These are phyloP conservation scores for Escovopsis weberi DNA, from an alignment of 2,329 filamentous ascomycete species.

Conservation along the genomic window DNA sequence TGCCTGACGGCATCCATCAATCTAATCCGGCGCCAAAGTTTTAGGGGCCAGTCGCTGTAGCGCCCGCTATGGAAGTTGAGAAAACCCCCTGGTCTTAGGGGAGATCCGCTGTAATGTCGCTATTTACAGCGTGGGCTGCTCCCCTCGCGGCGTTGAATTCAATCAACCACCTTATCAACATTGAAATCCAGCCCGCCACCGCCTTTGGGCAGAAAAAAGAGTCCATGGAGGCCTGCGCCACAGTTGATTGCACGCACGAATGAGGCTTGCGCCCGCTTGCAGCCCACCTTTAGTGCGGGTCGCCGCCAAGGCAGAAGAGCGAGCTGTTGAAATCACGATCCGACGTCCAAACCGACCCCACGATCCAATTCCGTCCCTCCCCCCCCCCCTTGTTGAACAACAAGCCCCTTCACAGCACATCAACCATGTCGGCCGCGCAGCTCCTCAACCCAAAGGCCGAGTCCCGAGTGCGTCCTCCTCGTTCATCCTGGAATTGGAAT, in stretches of 20 bases:
- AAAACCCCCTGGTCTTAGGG: too few relatives aligned
- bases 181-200: too few relatives aligned
- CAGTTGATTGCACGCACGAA: too few relatives aligned
- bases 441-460: constrained; percentile 98
- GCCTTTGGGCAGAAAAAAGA: constrained; percentile 7
- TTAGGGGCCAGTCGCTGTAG: too few relatives aligned
- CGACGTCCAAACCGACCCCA: constrained; percentile 9
- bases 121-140: too few relatives aligned
- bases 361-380: constrained; percentile 1
- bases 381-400: background rate
- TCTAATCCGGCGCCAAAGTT: too few relatives aligned
- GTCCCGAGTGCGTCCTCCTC: constrained; percentile 57
- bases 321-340: constrained; percentile 9
- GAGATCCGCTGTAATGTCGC: too few relatives aligned
- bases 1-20: too few relatives aligned
- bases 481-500: background rate
- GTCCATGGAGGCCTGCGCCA: too few relatives aligned
- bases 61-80: too few relatives aligned
- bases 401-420: constrained; percentile 7
- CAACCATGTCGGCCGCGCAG: constrained; percentile 83
- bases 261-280: background rate
- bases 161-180: too few relatives aligned
- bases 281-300: constrained; percentile 5
- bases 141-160: too few relatives aligned
- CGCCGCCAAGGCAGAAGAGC: constrained; percentile 4